Evolutionary conservation across 305 asterid genomes (phyloP).

Genomic region (Fraxinus velutina): DNA sequence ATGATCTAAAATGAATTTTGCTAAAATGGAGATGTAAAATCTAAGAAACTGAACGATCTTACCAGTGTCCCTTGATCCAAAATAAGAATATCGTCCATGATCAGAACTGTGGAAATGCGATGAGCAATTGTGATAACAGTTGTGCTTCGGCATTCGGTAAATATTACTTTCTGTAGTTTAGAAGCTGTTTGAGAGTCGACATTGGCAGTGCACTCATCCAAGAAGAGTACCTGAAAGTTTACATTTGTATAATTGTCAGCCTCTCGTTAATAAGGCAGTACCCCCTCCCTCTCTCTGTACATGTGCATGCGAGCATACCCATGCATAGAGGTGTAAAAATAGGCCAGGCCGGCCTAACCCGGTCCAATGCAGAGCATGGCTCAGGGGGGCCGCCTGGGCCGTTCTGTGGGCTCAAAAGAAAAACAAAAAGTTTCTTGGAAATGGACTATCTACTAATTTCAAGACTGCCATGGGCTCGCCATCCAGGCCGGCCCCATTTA

Average conservation of each 20-base stretch:
- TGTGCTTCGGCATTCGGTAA: conserved; percentile 52
- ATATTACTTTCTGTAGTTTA: conserved; percentile 65
- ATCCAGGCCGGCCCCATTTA: background rate
- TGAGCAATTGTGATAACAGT: conserved; percentile 85
- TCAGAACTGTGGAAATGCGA: conserved; percentile 77
- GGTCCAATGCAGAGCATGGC: background rate
- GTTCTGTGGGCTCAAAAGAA: background rate
- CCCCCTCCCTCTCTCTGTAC: background rate
- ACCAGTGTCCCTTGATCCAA: conserved; percentile 82
- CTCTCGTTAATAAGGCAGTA: background rate
- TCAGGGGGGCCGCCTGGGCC: background rate
- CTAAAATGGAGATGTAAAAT: background rate
- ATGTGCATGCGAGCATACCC: background rate
- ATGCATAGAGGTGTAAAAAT: background rate
- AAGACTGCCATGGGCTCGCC: background rate
- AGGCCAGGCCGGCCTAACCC: background rate
- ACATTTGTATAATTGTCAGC: background rate
- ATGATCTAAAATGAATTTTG: background rate
- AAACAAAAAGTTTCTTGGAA: background rate
- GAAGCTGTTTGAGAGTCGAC: conserved; percentile 81
- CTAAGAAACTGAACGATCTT: background rate
- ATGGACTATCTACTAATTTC: background rate
- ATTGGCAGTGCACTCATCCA: conserved; percentile 94
- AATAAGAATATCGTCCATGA: conserved; percentile 69
- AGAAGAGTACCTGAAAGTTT: conserved; percentile 62